Percentiles rank a stretch among this genome's conserved stretches.
Conservation (phyloP, 371 early-diverging fungal species). For the Zopfochytrium polystomum region DNA sequence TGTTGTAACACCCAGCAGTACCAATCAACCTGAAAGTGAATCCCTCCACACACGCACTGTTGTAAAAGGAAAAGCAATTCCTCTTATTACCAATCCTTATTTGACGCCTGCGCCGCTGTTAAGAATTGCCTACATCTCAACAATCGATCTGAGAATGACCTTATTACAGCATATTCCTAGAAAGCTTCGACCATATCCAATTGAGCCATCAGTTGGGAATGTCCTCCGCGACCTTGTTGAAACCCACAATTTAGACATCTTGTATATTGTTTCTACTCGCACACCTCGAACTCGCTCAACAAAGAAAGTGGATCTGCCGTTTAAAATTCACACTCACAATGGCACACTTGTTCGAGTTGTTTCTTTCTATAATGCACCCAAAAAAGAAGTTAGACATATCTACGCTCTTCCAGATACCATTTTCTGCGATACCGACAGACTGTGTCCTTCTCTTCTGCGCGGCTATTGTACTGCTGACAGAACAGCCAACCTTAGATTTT, state of each 20-base stretch:
- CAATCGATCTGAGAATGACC: neutral
- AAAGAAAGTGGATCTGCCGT: neutral
- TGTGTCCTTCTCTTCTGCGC: too few relatives aligned
- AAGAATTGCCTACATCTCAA: neutral
- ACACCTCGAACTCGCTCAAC: neutral
- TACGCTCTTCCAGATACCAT: neutral
- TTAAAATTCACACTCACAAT: neutral
- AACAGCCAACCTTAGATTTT: too few relatives aligned
- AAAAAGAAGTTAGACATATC: neutral
- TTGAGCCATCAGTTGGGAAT: neutral
- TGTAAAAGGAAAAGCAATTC: neutral
- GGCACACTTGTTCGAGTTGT: neutral
- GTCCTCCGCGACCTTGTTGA: neutral
- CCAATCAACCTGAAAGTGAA: neutral
- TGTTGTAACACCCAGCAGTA: neutral
- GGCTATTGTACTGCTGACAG: too few relatives aligned
- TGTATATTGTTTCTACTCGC: too few relatives aligned
- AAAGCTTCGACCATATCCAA: neutral
- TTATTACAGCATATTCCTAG: neutral
- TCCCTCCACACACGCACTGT: neutral
- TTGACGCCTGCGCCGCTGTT: neutral
- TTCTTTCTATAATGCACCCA: neutral
- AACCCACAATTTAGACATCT: neutral
- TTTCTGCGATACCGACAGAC: neutral
- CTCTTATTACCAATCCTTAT: neutral